Base-by-base conservation (phyloP, 1,284 basidiomycete genomes). In the Cutaneotrichosporon sp. region DNA sequence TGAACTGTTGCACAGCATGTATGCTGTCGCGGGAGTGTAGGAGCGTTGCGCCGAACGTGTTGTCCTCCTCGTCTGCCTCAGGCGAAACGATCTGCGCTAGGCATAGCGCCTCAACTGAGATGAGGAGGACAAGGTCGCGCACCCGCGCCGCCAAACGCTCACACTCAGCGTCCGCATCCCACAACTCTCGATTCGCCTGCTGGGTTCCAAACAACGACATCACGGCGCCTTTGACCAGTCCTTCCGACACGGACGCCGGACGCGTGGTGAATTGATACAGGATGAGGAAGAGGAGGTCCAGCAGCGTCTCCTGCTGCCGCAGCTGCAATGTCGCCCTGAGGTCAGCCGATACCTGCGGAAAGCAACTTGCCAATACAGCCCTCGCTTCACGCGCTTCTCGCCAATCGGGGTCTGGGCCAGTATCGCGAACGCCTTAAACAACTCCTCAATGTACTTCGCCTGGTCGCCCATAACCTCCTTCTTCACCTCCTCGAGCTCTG, bases 271-370 rank as follows among this genome's bases (percentile, higher is more conserved):
- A 63, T 39, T 66, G 61, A 41, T 64, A 68, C 11, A 72, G 61
- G 8, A 64, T 48, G 32, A 64, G 57, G 54, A 72, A 71, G 24
- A 72, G 61, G 22, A 72, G 61, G 35, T 67, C 64, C 27, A 72
- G 62, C 14, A 67, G 44, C 11, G 57, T 52, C 32, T 64, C 64
- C 58, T 72, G 70, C 12, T 65, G 52, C 3, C 63, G 63, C 6
- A 72, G 57, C 51, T 72, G 68, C 24, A 67, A 61, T 14, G 60
- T 64, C 8, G 67, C 62, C 68, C 70, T 72, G 44, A 8, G n/a
- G 47, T 49, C 25, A 38, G 43, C 17, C 7, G 3, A 27, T 3
- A 2, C 17, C 12, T 14, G n/a, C 7, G 6, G 10, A 4, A 2
- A 5, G 17, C 2, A n/a, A 54, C 67, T 57, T 34, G 68, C 68